Conservation (phyloP, 2,329 filamentous ascomycete species). For the Chrysosphaeria jannelii region DNA sequence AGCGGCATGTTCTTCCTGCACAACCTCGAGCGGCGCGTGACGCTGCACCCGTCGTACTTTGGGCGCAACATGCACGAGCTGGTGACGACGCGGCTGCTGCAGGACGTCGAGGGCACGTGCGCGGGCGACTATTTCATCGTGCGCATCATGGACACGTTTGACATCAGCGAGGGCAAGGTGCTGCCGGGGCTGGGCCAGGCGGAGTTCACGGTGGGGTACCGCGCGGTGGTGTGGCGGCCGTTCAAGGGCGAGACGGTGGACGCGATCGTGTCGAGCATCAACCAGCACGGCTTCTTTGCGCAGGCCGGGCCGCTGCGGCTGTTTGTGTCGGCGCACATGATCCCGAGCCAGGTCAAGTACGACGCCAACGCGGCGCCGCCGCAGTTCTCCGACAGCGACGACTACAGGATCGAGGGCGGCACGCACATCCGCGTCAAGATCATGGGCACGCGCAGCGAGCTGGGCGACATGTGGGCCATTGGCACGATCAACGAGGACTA, state of each 20-base stretch:
- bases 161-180: conserved; percentile 80
- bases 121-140: conserved; percentile 94
- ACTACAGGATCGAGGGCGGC: conserved; percentile 76
- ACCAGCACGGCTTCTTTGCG: conserved; percentile 73
- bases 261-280: conserved; percentile 73
- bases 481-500: conserved; percentile 82
- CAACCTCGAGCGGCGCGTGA: conserved; percentile 82
- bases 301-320: conserved; percentile 50
- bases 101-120: conserved; percentile 84
- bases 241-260: conserved; percentile 98
- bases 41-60: conserved; percentile 90
- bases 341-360: conserved; percentile 75
- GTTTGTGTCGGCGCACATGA: conserved; percentile 62
- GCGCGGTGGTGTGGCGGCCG: conserved; percentile 87
- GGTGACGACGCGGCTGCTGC: conserved; percentile 64
- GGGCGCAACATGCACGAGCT: conserved; percentile 78
- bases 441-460: conserved; percentile 75
- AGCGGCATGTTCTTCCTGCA: conserved; percentile 83
- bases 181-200: conserved; percentile 74
- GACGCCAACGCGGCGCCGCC: conserved; percentile 91
- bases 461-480: conserved; percentile 87
- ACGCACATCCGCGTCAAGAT: conserved; percentile 86
- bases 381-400: conserved; percentile 83
- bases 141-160: conserved; percentile 86
- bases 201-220: conserved; percentile 83